Evolutionary conservation across 768 basidiomycete genomes (phyloP), one percentile per base, ranked within the genome.

Genomic region (Leccinum incarnatum): DNA sequence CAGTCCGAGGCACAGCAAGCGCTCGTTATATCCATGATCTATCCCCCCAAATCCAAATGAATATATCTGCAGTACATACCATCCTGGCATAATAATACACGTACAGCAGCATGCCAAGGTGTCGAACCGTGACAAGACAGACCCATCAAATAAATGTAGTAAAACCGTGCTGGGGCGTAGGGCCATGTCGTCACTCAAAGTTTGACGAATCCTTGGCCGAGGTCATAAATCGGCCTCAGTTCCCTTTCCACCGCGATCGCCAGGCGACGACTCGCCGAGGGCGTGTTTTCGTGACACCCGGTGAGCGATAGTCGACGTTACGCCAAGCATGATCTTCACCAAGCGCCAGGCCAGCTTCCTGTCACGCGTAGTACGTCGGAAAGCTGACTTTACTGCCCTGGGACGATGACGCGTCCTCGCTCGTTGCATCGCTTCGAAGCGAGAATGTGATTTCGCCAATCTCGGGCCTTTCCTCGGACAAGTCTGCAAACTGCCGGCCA

Each of bases 401-500:
- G 0, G 51, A 60, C 34, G 54, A 58, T 25, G 54, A 51, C 19
- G 23, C 45, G 29, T 57, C 51, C 21, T 55, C 55, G 9, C 52
- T 51, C 34, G 48, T 51, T 19, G 10, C 8, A 12, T 55, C 60
- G 21, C 27, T 34, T 25, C 46, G 57, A 19, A 69, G 56, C 34
- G 59, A 25, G 46, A 69, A 69, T 14, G 53, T 70, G 56, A 69
- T 63, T 40, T 68, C 60, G 45, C 67, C 67, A 45, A 69, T 65
- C 25, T 50, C 60, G 8, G 68, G 54, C 50, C 56, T 46, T 14
- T 65, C 59, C 4, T 68, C 68, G 29, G 50, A 32, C 25, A 57
- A n/a, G 17, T 70, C 68, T 2, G 27, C 10, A 34, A 52, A 34
- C 11, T 17, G 50, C 11, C 29, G 45, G 9, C 54, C 59, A 2